Evolutionary conservation across 495 filamentous ascomycete species (phyloP).

Genomic region (Aspergillus coremiiformis): DNA sequence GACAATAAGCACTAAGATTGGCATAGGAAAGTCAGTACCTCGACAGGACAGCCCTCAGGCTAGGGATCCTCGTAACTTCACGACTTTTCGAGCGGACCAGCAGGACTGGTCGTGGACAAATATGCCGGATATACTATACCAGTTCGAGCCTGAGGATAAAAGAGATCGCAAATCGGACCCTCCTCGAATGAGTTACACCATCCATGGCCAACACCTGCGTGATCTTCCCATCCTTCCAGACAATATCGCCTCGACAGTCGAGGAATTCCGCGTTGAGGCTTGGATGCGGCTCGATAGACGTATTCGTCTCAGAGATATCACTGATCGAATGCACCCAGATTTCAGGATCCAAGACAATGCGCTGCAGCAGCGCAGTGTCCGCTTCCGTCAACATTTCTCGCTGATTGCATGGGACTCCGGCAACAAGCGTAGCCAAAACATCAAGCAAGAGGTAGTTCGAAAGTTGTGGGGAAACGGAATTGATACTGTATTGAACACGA

Average conservation of each 20-base stretch:
- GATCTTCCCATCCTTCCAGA: conserved; percentile 14
- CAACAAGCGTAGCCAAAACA: conserved; percentile 8
- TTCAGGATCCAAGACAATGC: conserved; percentile 11
- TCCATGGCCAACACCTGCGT: conserved; percentile 8
- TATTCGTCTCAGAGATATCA: conserved; percentile 16
- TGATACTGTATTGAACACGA: conserved; percentile 14
- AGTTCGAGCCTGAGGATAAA: conserved; percentile 6
- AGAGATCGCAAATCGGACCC: neutral
- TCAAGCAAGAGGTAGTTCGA: neutral
- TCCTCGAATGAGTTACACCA: conserved; percentile 2
- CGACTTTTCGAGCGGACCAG: conserved; percentile 8
- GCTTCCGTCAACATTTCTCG: conserved; percentile 13
- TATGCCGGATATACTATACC: conserved; percentile 15
- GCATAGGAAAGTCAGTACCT: conserved; percentile 1
- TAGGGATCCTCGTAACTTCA: conserved; percentile 6
- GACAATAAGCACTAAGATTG: neutral
- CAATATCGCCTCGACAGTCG: conserved; percentile 15
- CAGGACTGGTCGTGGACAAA: conserved; percentile 12
- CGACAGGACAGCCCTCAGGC: conserved; percentile 10
- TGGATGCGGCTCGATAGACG: conserved; percentile 19
- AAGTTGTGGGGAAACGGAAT: conserved; percentile 7
- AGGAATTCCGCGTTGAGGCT: conserved; percentile 19
- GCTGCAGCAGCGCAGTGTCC: conserved; percentile 12
- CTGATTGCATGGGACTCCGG: conserved; percentile 18
- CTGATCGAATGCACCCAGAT: conserved; percentile 10